Evolutionary conservation across 192 early-diverging fungal species (phyloP), one percentile per base, ranked within the genome.

Genomic region (Linnemannia zychae): DNA sequence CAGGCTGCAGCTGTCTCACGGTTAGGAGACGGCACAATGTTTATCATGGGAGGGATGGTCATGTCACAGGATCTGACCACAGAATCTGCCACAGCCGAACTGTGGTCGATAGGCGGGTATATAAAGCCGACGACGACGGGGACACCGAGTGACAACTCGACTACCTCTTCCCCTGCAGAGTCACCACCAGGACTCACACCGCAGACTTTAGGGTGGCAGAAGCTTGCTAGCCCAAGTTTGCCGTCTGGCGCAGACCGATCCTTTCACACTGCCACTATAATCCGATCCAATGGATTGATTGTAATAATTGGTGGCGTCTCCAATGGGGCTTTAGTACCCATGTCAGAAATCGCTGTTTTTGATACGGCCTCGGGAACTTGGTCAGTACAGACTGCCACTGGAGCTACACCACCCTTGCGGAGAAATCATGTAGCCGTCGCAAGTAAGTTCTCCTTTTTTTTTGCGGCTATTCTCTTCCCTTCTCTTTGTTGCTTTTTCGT

Each of bases 331-430:
- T 44, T 85, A 38, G 74, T 72, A 1, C 57, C 83, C 18, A 76
- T 85, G 83, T 71, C 67, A 7, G 83, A 85, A n/a, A 79, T 85
- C 52, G 65, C 53, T 28, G 83, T 85, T 9, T 85, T 73, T 76
- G 77, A 85, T 44, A 85, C 83, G 1, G 48, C 47, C 9, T 67
- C 74, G 9, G 78, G 74, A 0, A 73, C 60, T 31, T 85, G 83
- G 83, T 85, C 83, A 22, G 63, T 75, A 16, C 83, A 85, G 68
- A 76, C 73, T 5, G 83, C 83, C 40, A 79, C 77, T 0, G 83
- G 83, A 28, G 83, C 83, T 11, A 76, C 73, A 33, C 83, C 83
- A 13, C 74, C 77, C 20, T 50, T 65, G 15, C 34, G 83, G 31
- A 85, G 73, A 70, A 85, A 68, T 34, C 83, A 85, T 77, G 70